Evolutionary conservation across 768 basidiomycete species (phyloP), one percentile per base, ranked within the genome.

Genomic region (Tylopilus subfusipes): DNA sequence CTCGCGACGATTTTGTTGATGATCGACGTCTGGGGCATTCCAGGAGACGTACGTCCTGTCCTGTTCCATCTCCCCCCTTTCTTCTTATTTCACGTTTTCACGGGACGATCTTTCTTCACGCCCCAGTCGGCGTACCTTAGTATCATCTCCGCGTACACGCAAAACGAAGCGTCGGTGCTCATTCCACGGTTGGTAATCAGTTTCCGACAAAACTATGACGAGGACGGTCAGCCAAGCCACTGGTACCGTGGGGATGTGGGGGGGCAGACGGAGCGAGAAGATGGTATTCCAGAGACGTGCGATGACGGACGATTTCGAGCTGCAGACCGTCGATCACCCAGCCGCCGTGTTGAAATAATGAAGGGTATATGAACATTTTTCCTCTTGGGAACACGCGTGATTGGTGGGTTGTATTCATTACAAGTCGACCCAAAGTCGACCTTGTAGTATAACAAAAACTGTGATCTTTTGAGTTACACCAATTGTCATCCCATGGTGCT

Each of bases 181-280:
- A 54, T 62, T 9, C 65, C 65, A 19, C 57, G 59, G 6, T 29
- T 62, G 24, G 52, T 64, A 22, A 50, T 67, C 54, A 59, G 57
- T 18, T 64, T 66, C n/a, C 53, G 52, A 21, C 54, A 66, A 48
- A 51, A 50, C 22, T 60, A 61, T 34, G 51, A 42, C 5, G 38
- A 55, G 21, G 52, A 50, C 3, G n/a, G 42, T 2, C 36, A 52
- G 11, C 48, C 46, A 4, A 54, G 43, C 12, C 43, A 53, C n/a
- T n/a, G n/a, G 8, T 52, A 54, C 5, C 31, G 8, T 4, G 29
- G 30, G 31, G 5, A 30, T 18, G 22, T 22, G 9, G 27, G 27
- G 13, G 21, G 7, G 8, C 21, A 38, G 54, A 31, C 42, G 24
- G 38, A 64, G 63, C 6, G 47, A 52, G 0, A 48, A 39, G 12